Conservation (phyloP, 2,329 filamentous ascomycete species). For the Furcasterigmium furcatum region DNA sequence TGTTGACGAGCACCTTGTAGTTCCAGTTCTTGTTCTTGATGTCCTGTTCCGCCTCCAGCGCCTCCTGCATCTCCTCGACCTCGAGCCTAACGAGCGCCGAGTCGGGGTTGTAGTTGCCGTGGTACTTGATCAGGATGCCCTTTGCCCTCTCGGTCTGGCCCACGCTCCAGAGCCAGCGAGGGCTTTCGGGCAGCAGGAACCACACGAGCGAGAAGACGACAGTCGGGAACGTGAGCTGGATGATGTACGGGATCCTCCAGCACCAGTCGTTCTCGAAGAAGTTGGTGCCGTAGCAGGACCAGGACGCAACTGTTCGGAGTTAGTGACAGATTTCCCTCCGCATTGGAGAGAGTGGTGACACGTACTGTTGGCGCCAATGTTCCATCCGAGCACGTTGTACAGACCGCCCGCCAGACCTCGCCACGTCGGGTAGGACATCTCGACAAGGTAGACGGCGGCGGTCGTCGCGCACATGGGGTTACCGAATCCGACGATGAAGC, state of each 20-base stretch:
- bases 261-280: constrained; percentile 41
- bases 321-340: neutral
- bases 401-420: constrained; percentile 13
- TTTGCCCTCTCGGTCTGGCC: constrained; percentile 22
- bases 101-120: constrained; percentile 35
- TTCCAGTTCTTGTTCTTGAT: constrained; percentile 28
- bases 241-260: constrained; percentile 41
- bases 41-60: constrained; percentile 36
- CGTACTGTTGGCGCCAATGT: constrained; percentile 14
- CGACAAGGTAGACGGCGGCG: constrained; percentile 13
- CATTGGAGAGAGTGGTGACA: neutral
- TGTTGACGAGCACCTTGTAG: constrained; percentile 41
- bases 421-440: constrained; percentile 15
- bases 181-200: constrained; percentile 38
- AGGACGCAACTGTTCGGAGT: constrained; percentile 32
- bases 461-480: constrained; percentile 12
- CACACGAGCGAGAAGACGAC: constrained; percentile 43
- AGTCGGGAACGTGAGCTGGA: constrained; percentile 38
- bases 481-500: constrained; percentile 12
- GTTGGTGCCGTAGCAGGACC: constrained; percentile 42
- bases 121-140: constrained; percentile 31
- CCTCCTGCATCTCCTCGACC: constrained; percentile 43
- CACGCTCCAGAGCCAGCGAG: constrained; percentile 36
- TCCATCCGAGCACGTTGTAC: constrained; percentile 15
- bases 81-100: constrained; percentile 31